These are phyloP conservation scores for Neofusicoccum laricinum DNA, from an alignment of 2,329 filamentous ascomycete genomes.

Conservation along the genomic window DNA sequence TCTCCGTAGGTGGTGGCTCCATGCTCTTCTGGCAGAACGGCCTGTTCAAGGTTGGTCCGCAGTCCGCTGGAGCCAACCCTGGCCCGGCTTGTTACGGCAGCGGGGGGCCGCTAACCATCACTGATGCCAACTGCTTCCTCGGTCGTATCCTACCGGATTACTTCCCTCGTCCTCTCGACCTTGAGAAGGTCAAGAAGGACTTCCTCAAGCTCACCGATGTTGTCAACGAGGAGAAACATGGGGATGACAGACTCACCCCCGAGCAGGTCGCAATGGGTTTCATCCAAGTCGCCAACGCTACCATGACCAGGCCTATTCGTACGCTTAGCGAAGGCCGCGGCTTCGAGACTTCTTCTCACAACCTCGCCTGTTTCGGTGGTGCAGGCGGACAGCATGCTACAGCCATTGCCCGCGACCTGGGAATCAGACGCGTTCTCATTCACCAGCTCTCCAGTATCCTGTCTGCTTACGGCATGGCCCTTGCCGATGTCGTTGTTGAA, in stretches of 20 bases:
- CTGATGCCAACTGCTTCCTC: conserved; percentile 74
- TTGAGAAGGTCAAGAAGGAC: conserved; percentile 48
- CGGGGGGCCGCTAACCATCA: conserved; percentile 85
- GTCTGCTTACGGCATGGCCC: conserved; percentile 46
- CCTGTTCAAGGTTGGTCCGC: conserved; percentile 84
- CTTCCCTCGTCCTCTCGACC: conserved; percentile 39
- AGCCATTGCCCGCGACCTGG: conserved; percentile 43
- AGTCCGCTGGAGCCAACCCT: conserved; percentile 84
- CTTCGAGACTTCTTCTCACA: conserved; percentile 23
- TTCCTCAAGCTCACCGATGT: conserved; percentile 42
- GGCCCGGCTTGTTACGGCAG: conserved; percentile 90
- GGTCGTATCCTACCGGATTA: conserved; percentile 54
- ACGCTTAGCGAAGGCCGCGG: conserved; percentile 29
- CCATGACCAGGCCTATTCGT: conserved; percentile 30
- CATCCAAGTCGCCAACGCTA: conserved; percentile 31
- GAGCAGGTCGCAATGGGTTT: conserved; percentile 29
- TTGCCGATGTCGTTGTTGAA: conserved; percentile 38
- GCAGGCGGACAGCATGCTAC: conserved; percentile 42
- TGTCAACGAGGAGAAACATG: conserved; percentile 43
- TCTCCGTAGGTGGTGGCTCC: conserved; percentile 71
- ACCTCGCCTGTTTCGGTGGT: conserved; percentile 30
- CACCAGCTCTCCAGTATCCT: conserved; percentile 48
- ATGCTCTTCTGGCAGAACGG: conserved; percentile 85
- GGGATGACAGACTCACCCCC: conserved; percentile 39
- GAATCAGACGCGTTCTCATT: conserved; percentile 44